phyloP scores from a whole-genome alignment of 768 basidiomycete species.

The Lactarius sanguifluus region DNA sequence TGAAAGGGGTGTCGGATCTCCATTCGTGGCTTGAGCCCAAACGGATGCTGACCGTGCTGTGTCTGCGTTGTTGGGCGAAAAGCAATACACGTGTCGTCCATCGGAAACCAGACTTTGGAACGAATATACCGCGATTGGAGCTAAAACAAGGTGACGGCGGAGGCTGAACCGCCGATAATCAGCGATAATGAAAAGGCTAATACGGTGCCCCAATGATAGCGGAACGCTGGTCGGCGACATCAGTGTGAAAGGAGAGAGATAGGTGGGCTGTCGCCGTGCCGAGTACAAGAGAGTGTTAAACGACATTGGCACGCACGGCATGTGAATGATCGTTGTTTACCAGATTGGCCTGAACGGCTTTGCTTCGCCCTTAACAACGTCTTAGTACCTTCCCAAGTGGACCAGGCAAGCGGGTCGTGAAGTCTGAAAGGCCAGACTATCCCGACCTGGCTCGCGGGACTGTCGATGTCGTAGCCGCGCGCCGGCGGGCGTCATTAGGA shows the following conservation, averaged over 20 bases:
- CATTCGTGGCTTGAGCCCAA: conserved; percentile 22
- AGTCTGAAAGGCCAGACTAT: background rate
- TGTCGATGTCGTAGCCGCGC: background rate
- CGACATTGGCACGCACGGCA: background rate
- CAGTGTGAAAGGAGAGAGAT: background rate
- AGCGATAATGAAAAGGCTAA: conserved; percentile 32
- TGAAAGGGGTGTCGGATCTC: background rate
- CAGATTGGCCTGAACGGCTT: background rate
- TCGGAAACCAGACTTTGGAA: background rate
- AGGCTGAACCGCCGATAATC: conserved; percentile 33
- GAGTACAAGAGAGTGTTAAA: background rate
- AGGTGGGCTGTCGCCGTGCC: too few relatives aligned
- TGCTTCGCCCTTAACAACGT: background rate
- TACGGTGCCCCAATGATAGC: conserved; percentile 29
- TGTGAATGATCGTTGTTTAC: background rate
- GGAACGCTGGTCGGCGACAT: conserved; percentile 1
- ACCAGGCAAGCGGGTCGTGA: background rate
- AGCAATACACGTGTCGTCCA: background rate
- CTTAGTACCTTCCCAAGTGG: background rate
- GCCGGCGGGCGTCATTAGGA: background rate
- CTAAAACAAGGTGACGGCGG: conserved; percentile 28
- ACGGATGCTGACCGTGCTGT: conserved; percentile 20
- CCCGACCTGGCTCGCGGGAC: background rate
- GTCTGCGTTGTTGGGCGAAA: conserved; percentile 26
- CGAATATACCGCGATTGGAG: conserved; percentile 31